phyloP scores from a whole-genome alignment of 768 basidiomycete species.

The Mycena alexandri region DNA sequence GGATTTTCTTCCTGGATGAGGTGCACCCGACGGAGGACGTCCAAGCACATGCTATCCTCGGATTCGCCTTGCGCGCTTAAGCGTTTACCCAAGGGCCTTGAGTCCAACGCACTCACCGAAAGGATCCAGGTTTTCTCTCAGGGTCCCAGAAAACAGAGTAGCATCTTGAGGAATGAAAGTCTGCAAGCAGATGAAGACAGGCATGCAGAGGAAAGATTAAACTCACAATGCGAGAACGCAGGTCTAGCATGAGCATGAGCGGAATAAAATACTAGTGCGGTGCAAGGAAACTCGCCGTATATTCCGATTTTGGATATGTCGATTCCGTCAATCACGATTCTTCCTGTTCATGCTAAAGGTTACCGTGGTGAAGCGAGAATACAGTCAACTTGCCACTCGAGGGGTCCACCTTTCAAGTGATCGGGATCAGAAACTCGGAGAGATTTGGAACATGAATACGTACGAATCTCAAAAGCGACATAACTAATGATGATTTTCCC shows the following conservation, averaged over 20 bases:
- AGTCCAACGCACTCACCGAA: slow-evolving; percentile 60
- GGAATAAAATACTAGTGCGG: neutral
- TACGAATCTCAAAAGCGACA: slow-evolving; percentile 86
- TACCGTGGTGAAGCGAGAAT: too few relatives aligned
- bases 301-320: slow-evolving; percentile 90
- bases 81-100: slow-evolving; percentile 45
- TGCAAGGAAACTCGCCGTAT: slow-evolving; percentile 64
- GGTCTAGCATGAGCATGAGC: slow-evolving; percentile 3
- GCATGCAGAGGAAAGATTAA: too few relatives aligned
- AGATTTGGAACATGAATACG: slow-evolving; percentile 41
- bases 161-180: slow-evolving; percentile 85
- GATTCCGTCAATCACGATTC: slow-evolving; percentile 78
- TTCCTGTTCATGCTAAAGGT: too few relatives aligned
- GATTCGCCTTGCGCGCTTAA: slow-evolving; percentile 61
- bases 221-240: slow-evolving; percentile 33
- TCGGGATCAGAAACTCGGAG: neutral
- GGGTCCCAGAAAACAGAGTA: slow-evolving; percentile 77
- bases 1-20: slow-evolving; percentile 44
- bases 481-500: slow-evolving; percentile 83
- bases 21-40: slow-evolving; percentile 87
- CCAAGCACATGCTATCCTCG: slow-evolving; percentile 80
- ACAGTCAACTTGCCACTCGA: slow-evolving; percentile 41
- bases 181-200: slow-evolving; percentile 47
- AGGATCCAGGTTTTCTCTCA: slow-evolving; percentile 84
- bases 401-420: slow-evolving; percentile 47